These are phyloP conservation scores for Pholiota molesta DNA, from an alignment of 768 basidiomycete species.

Conservation along the genomic window DNA sequence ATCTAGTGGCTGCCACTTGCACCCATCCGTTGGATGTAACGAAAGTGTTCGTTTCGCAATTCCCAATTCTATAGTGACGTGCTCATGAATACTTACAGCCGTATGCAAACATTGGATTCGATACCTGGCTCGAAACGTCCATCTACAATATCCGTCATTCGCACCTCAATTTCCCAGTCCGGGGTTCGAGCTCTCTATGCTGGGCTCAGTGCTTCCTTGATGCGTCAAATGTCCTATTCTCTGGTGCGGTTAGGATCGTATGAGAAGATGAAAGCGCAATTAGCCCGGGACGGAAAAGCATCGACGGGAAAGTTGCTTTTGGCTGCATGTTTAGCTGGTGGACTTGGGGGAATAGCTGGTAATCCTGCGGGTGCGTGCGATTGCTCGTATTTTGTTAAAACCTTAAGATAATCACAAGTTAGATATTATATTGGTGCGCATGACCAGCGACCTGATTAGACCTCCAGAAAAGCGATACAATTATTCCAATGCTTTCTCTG, in stretches of 20 bases:
- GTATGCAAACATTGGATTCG: conserved; percentile 76
- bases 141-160: conserved; percentile 68
- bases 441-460: conserved; percentile 85
- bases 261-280: conserved; percentile 68
- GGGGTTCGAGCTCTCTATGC: conserved; percentile 80
- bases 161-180: conserved; percentile 62
- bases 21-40: conserved; percentile 86
- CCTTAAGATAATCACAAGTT: not conserved
- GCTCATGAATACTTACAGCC: conserved; percentile 39
- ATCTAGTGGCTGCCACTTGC: conserved; percentile 74
- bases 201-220: conserved; percentile 79
- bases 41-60: conserved; percentile 64
- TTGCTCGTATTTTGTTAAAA: conserved; percentile 5
- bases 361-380: conserved; percentile 70
- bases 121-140: conserved; percentile 51
- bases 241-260: conserved; percentile 84
- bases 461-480: conserved; percentile 74
- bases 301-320: conserved; percentile 58
- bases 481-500: conserved; percentile 79
- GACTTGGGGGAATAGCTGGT: conserved; percentile 80
- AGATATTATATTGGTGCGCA: conserved; percentile 80
- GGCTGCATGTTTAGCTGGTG: conserved; percentile 75
- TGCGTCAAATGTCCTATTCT: conserved; percentile 92
- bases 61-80: not conserved
- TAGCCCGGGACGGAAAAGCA: conserved; percentile 55